These are phyloP conservation scores for Tolypocladium cylindrosporum DNA, from an alignment of 2,329 filamentous ascomycete genomes.

Conservation along the genomic window DNA sequence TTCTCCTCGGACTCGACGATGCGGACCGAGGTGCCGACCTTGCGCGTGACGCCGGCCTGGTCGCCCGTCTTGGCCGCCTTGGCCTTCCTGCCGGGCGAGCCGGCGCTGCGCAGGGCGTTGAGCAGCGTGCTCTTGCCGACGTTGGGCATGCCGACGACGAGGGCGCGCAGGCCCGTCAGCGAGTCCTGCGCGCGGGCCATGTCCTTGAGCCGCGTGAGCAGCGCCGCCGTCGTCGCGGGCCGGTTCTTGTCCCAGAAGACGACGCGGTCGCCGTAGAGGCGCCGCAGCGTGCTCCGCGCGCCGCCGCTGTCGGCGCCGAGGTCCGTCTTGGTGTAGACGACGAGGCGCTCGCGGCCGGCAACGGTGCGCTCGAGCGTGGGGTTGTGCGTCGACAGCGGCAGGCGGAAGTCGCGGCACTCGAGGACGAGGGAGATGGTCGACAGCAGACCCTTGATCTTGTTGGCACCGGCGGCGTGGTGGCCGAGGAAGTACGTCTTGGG, in stretches of 20 bases:
- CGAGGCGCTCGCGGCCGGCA: slow-evolving; percentile 60
- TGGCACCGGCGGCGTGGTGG: slow-evolving; percentile 75
- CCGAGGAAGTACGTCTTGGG: slow-evolving; percentile 89
- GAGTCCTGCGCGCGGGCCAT: slow-evolving; percentile 30
- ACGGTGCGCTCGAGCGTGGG: slow-evolving; percentile 76
- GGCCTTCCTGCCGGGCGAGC: slow-evolving; percentile 33
- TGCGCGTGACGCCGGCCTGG: slow-evolving; percentile 83
- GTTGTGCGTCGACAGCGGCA: slow-evolving; percentile 83
- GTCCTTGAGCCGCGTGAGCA: slow-evolving; percentile 28
- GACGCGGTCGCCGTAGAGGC: slow-evolving; percentile 21
- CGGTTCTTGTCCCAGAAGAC: slow-evolving; percentile 35
- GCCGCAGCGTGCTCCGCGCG: slow-evolving; percentile 17
- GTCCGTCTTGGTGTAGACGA: slow-evolving; percentile 89
- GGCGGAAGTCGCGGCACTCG: slow-evolving; percentile 88
- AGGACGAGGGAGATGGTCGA: slow-evolving; percentile 77
- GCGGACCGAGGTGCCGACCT: slow-evolving; percentile 73
- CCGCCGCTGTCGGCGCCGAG: slow-evolving; percentile 39
- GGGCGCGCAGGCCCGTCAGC: slow-evolving; percentile 71
- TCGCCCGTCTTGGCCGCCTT: slow-evolving; percentile 78
- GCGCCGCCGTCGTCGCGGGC: slow-evolving; percentile 19
- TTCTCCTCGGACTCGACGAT: slow-evolving; percentile 42
- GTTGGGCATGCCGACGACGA: slow-evolving; percentile 96
- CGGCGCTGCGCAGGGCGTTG: slow-evolving; percentile 67
- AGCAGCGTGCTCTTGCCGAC: slow-evolving; percentile 94
- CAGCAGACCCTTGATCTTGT: slow-evolving; percentile 73